Evolutionary conservation across 495 filamentous ascomycete species (phyloP).

Genomic region (Penicillium paxilli): DNA sequence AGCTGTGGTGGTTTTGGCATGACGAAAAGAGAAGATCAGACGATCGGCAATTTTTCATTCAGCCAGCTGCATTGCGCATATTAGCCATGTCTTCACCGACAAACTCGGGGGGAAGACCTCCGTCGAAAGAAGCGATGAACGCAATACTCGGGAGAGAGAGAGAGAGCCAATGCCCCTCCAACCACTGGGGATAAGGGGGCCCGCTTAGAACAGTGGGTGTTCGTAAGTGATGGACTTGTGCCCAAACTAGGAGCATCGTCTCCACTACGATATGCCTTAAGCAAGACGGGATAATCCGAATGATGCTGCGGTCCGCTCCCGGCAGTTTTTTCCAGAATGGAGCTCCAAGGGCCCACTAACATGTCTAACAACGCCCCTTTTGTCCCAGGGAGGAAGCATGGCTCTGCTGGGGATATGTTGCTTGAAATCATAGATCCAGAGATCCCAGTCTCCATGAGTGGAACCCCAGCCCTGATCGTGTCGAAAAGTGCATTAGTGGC

Average conservation of each 20-base stretch:
- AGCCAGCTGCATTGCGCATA: constrained; percentile 23
- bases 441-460: constrained; percentile 14
- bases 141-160: neutral
- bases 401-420: constrained; percentile 1
- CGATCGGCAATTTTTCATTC: constrained; percentile 34
- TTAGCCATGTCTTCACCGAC: constrained; percentile 37
- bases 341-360: constrained; percentile 12
- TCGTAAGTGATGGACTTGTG: constrained; percentile 7
- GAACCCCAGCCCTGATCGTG: constrained; percentile 12
- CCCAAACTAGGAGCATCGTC: constrained; percentile 1
- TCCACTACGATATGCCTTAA: constrained; percentile 9
- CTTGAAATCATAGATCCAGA: constrained; percentile 16
- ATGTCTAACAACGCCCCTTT: constrained; percentile 1
- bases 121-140: constrained; percentile 8
- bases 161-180: neutral
- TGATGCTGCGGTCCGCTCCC: constrained; percentile 25
- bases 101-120: constrained; percentile 7
- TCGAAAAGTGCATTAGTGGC: constrained; percentile 23
- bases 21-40: constrained; percentile 26
- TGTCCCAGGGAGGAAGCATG: neutral
- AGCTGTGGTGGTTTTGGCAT: constrained; percentile 30
- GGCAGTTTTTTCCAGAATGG: constrained; percentile 23
- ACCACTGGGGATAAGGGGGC: neutral
- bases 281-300: constrained; percentile 14
- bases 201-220: neutral